These are phyloP conservation scores for Pichia phayaonensis DNA, from an alignment of 805 yeast species.

Conservation along the genomic window DNA sequence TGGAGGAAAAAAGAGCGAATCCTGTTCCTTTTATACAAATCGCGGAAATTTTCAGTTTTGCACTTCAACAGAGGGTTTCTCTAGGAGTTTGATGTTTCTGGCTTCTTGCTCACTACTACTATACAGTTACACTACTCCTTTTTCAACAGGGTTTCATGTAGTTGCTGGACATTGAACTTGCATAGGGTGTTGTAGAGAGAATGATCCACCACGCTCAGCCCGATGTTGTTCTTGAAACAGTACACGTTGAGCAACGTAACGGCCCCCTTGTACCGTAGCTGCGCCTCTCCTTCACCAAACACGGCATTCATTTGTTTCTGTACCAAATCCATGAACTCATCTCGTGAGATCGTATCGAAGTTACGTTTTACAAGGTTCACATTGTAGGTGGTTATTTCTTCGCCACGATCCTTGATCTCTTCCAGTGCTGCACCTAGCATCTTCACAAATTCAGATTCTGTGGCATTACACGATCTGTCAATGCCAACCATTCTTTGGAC, in stretches of 20 bases:
- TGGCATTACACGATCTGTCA: slow-evolving; percentile 64
- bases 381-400: slow-evolving; percentile 48
- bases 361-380: slow-evolving; percentile 74
- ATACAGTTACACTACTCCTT: not conserved
- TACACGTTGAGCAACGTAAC: slow-evolving; percentile 78
- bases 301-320: slow-evolving; percentile 16
- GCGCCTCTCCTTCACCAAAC: slow-evolving; percentile 13
- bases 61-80: not conserved
- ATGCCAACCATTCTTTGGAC: slow-evolving; percentile 80
- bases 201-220: slow-evolving; percentile 68
- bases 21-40: not conserved
- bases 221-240: slow-evolving; percentile 82
- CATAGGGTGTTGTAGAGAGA: slow-evolving; percentile 48
- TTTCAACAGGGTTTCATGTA: slow-evolving; percentile 35
- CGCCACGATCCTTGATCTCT: slow-evolving; percentile 9
- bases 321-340: slow-evolving; percentile 62
- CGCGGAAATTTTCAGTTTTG: not conserved
- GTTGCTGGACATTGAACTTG: slow-evolving; percentile 76
- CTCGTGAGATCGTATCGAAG: slow-evolving; percentile 64
- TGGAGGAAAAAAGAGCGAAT: not conserved
- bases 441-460: slow-evolving; percentile 54
- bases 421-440: slow-evolving; percentile 29
- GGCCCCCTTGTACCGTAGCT: slow-evolving; percentile 69
- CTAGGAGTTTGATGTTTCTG: not conserved
- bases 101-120: not conserved